Evolutionary conservation across 148 eudicot genomes (phyloP).

Genomic region (Diospyros lotus): DNA sequence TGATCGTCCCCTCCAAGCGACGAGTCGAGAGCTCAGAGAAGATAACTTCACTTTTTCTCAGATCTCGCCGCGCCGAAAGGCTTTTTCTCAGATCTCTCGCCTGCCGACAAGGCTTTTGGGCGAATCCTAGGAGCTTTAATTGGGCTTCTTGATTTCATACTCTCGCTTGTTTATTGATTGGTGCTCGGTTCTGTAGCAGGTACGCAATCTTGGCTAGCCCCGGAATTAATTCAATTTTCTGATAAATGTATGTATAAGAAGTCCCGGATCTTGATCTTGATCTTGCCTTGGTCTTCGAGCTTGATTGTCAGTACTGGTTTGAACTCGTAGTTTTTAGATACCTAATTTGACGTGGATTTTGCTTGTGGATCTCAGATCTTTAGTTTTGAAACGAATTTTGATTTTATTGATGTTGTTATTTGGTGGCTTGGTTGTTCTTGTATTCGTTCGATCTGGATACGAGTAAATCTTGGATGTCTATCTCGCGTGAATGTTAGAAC

Average conservation of each 20-base stretch:
- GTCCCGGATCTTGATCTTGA: conserved; percentile 7
- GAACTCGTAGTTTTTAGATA: background rate
- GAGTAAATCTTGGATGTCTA: background rate
- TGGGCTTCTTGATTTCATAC: background rate
- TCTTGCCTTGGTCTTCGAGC: conserved; percentile 6
- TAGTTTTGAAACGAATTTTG: background rate
- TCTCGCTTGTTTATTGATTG: background rate
- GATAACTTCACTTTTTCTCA: background rate
- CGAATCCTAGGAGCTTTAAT: background rate
- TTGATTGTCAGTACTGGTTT: background rate
- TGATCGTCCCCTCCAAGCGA: conserved; percentile 1
- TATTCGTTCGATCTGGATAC: background rate
- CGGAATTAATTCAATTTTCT: background rate
- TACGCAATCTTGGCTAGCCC: background rate
- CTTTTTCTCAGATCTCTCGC: conserved; percentile 10
- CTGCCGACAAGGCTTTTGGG: background rate
- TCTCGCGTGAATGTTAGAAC: background rate
- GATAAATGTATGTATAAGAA: background rate
- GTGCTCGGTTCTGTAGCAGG: background rate
- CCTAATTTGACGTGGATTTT: background rate
- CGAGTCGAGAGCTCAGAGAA: background rate
- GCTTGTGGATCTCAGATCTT: conserved; percentile 1
- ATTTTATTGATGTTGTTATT: background rate
- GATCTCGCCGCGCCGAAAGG: background rate
- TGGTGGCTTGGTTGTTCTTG: background rate